phyloP scores from a whole-genome alignment of 306 rosid genomes.

The Dicorynia guianensis region DNA sequence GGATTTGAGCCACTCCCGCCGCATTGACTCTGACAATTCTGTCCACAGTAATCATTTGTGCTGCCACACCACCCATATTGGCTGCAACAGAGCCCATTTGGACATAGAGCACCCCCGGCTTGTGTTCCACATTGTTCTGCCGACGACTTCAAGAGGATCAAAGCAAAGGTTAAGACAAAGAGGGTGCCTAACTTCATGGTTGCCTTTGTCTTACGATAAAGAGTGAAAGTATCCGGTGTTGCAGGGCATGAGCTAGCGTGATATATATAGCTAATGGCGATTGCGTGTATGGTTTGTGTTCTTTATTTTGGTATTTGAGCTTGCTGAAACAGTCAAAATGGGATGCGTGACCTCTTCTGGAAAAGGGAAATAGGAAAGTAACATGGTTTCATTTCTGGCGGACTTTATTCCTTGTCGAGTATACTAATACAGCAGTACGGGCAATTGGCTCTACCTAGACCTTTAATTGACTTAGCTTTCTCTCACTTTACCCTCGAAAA shows the following conservation, averaged over 20 bases:
- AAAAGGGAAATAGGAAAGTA: no score
- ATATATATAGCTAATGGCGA: neutral
- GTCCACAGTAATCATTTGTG: constrained; percentile 41
- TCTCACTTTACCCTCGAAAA: no score
- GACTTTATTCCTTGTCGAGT: no score
- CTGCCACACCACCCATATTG: constrained; percentile 53
- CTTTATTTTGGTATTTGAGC: no score
- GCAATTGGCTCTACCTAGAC: no score
- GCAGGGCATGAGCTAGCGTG: neutral
- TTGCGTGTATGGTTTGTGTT: no score
- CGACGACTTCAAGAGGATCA: neutral
- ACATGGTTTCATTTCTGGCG: no score
- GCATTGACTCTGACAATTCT: constrained; percentile 62
- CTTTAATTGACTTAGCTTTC: no score
- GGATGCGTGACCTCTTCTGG: no score
- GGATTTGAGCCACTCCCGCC: neutral
- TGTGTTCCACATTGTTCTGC: constrained; percentile 44
- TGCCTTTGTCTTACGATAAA: neutral
- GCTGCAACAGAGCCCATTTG: constrained; percentile 55
- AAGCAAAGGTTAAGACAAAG: neutral
- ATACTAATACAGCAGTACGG: no score
- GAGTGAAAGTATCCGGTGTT: neutral
- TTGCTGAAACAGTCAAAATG: no score
- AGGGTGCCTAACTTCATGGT: constrained; percentile 9
- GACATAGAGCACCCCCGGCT: constrained; percentile 36